Percentiles rank a stretch among this genome's conserved stretches.
Conservation (phyloP, 1,284 basidiomycete species). For the Trichosporon asahii region DNA sequence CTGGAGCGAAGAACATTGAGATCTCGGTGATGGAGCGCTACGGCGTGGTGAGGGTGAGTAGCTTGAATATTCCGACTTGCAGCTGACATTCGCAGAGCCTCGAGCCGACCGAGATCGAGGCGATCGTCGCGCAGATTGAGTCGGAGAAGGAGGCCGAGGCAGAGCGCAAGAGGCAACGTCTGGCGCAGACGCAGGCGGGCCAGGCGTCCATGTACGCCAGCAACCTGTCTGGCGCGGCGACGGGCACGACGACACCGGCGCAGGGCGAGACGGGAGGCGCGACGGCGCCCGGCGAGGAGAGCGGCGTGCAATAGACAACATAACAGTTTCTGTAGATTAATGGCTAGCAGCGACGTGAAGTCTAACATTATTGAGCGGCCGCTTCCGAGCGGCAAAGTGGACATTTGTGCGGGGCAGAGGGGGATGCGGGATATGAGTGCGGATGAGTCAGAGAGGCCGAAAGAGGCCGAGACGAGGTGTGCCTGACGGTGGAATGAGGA, state of each 20-base stretch:
- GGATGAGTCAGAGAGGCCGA: background rate
- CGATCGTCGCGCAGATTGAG: slow-evolving; percentile 85
- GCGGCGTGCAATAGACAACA: slow-evolving; percentile 40
- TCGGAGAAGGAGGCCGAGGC: slow-evolving; percentile 95
- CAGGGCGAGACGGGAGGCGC: slow-evolving; percentile 28
- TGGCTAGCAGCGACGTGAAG: slow-evolving; percentile 12
- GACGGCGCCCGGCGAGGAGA: slow-evolving; percentile 39
- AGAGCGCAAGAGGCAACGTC: slow-evolving; percentile 72
- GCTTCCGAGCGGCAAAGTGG: too few relatives aligned
- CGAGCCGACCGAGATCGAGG: slow-evolving; percentile 80
- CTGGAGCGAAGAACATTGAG: slow-evolving; percentile 98
- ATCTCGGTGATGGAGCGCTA: slow-evolving; percentile 94
- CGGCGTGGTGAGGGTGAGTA: slow-evolving; percentile 77
- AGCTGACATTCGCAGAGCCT: slow-evolving; percentile 61
- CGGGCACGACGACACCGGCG: slow-evolving; percentile 28
- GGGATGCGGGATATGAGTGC: background rate
- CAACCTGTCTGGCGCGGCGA: slow-evolving; percentile 28
- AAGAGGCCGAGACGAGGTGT: background rate
- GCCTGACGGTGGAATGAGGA: background rate
- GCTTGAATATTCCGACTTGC: too few relatives aligned
- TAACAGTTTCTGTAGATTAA: background rate
- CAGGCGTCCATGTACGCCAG: slow-evolving; percentile 47
- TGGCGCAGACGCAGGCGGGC: slow-evolving; percentile 63
- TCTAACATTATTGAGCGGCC: background rate
- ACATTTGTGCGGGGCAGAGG: too few relatives aligned